phyloP scores from a whole-genome alignment of 192 early-diverging fungal species.

The Oehlia diaphana region DNA sequence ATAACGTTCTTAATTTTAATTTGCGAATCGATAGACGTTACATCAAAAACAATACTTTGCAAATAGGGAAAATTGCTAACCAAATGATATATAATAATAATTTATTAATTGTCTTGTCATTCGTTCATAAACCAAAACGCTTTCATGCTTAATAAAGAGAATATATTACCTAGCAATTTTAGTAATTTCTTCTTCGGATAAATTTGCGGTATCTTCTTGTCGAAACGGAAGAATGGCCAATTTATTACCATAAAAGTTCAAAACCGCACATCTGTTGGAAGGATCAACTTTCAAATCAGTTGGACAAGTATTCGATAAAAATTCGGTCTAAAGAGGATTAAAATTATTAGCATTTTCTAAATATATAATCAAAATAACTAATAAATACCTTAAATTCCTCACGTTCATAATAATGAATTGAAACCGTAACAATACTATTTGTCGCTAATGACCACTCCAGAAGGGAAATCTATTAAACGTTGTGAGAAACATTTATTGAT shows the following conservation, averaged over 20 bases:
- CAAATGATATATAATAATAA: not conserved
- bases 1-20: constrained; percentile 81
- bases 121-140: not conserved
- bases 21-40: constrained; percentile 54
- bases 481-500: not conserved
- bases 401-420: constrained; percentile 95
- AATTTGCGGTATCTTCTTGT: constrained; percentile 57
- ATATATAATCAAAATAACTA: not conserved
- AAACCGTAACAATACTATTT: constrained; percentile 84
- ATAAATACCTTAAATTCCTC: constrained; percentile 76
- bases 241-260: constrained; percentile 86
- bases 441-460: constrained; percentile 78
- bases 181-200: constrained; percentile 57
- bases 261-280: constrained; percentile 81
- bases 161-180: constrained; percentile 41
- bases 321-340: constrained; percentile 55
- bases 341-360: not conserved
- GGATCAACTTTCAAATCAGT: constrained; percentile 80
- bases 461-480: constrained; percentile 77
- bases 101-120: not conserved
- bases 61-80: constrained; percentile 60
- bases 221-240: constrained; percentile 88
- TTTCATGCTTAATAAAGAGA: not conserved
- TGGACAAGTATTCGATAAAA: constrained; percentile 58
- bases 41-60: constrained; percentile 73